phyloP scores from a whole-genome alignment of 768 basidiomycete species.

The Tylopilus balloui region DNA sequence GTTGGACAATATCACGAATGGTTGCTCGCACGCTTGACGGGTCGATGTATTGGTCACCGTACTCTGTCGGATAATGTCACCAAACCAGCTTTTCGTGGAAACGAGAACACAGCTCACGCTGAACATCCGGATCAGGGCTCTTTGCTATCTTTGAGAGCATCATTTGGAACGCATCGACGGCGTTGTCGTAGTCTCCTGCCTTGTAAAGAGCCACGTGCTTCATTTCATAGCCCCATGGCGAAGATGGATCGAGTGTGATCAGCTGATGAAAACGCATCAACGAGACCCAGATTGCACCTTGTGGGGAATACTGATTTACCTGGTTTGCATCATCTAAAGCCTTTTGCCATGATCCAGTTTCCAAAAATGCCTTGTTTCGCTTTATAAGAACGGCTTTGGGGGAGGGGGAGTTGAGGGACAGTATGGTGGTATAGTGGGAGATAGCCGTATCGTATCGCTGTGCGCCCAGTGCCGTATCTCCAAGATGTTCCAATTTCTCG shows the following conservation, averaged over 20 bases:
- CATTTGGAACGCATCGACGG: neutral
- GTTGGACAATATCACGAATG: neutral
- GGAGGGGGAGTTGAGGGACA: neutral
- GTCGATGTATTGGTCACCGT: neutral
- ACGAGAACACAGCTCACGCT: neutral
- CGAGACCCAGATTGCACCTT: no score
- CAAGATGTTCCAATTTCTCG: neutral
- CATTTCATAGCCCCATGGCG: neutral
- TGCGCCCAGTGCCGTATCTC: neutral
- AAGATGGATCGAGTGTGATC: neutral
- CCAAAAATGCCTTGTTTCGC: neutral
- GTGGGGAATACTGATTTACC: neutral
- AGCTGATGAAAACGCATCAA: neutral
- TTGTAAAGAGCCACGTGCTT: neutral
- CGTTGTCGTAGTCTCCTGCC: neutral
- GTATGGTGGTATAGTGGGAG: neutral
- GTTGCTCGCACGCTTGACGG: neutral
- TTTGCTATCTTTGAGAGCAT: neutral
- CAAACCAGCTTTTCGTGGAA: neutral
- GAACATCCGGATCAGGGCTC: neutral
- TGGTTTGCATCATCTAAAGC: neutral
- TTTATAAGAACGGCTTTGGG: neutral
- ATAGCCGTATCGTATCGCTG: neutral
- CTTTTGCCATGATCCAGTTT: neutral
- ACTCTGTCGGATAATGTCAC: neutral